Evolutionary conservation across 257 asterid species (phyloP).

Genomic region (Vinca minor): DNA sequence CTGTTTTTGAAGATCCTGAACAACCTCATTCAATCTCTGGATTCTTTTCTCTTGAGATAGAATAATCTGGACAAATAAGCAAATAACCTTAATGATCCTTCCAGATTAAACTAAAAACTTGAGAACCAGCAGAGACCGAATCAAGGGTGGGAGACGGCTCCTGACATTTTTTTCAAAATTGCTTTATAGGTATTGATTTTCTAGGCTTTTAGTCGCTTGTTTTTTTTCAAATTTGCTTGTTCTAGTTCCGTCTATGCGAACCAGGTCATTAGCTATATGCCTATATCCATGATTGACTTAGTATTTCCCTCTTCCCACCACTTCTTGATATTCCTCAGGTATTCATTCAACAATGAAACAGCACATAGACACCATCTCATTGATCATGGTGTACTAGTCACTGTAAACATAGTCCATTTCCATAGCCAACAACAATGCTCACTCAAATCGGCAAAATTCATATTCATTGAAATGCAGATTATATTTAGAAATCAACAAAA

Average conservation of each 20-base stretch:
- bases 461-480: background rate
- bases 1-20: constrained; percentile 7
- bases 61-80: constrained; percentile 7
- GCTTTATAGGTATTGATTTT: no score
- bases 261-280: no score
- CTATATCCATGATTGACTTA: background rate
- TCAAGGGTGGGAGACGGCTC: no score
- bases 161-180: no score
- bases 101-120: background rate
- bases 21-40: constrained; percentile 8
- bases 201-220: no score
- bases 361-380: background rate
- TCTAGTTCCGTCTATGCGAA: no score
- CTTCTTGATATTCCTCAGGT: background rate
- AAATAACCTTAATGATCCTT: background rate
- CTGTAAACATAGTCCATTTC: background rate
- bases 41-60: constrained; percentile 14
- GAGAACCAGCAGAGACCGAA: no score
- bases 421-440: background rate
- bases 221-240: no score
- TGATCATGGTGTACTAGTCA: background rate
- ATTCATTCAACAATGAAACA: background rate
- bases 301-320: background rate
- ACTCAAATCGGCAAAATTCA: background rate
- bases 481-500: background rate